phyloP scores from a whole-genome alignment of 345 rosid species.

The Rhodamnia argentea region DNA sequence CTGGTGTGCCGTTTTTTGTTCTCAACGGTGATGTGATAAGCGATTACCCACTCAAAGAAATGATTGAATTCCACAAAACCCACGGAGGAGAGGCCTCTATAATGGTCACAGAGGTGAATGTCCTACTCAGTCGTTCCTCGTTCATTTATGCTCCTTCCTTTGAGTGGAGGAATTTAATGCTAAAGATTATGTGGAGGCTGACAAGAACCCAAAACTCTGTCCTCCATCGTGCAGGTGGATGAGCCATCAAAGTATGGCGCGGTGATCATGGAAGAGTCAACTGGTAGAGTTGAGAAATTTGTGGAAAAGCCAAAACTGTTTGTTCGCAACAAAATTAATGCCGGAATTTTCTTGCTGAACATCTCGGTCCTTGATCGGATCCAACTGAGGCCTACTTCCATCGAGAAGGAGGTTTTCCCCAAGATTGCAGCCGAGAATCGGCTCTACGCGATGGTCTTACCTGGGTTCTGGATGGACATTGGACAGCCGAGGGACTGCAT shows the following conservation, averaged over 20 bases:
- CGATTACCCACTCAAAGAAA: conserved; percentile 79
- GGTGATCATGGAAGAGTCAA: conserved; percentile 83
- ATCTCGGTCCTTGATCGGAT: conserved; percentile 89
- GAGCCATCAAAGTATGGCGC: conserved; percentile 99
- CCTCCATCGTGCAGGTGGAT: conserved; percentile 46
- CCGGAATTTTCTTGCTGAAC: conserved; percentile 82
- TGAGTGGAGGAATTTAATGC: background rate
- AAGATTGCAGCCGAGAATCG: conserved; percentile 68
- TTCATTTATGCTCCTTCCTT: background rate
- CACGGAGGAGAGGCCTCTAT: conserved; percentile 99
- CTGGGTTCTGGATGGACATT: conserved; percentile 99
- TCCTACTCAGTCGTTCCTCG: background rate
- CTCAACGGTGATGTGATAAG: conserved; percentile 98
- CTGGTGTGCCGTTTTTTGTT: conserved; percentile 91
- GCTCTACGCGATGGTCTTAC: conserved; percentile 82
- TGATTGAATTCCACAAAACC: conserved; percentile 77
- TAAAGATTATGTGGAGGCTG: background rate
- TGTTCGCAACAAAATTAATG: conserved; percentile 97
- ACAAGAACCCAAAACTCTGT: no score
- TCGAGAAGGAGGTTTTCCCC: conserved; percentile 95
- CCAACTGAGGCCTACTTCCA: conserved; percentile 88
- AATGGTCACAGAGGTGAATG: conserved; percentile 92
- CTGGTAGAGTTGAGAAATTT: conserved; percentile 75
- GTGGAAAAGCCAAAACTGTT: conserved; percentile 78
- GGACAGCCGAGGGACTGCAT: conserved; percentile 98